Base-by-base conservation (phyloP, 2,329 filamentous ascomycete species). In the Periglandula ipomoeae region DNA sequence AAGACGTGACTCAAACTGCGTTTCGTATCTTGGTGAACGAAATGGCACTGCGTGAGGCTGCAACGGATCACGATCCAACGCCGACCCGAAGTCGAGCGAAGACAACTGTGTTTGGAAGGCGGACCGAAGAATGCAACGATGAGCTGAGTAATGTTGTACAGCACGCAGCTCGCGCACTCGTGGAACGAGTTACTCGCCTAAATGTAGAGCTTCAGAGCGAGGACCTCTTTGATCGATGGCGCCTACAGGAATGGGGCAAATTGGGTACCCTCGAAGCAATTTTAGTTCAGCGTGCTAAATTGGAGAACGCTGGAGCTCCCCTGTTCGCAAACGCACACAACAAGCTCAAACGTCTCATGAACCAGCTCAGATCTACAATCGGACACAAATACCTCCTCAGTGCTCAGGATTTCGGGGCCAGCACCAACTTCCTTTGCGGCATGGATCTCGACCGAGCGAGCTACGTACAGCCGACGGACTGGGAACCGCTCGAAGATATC, bases 21-120 rank as follows among this genome's bases (percentile, higher is more conserved):
- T 85, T 84, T 54, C 69, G 72, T 10, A 73, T 84, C 23, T 68
- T 86, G 4, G 81, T 85, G 20, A 79, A 75, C 17, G 82, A 87
- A 57, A 70, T 76, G 46, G 81, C 81, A 3, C 57, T 85, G 11
- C 68, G 67, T 37, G 59, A 68, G 22, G 63, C 69, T 7, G 61
- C 59, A 19, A 30, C 27, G 7, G 44, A 43, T 15, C 27, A 45
- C 22, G 17, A 44, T 41, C 24, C 40, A n/a, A 5, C 24, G 9
- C 5, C 24, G 24, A 20, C 45, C 15, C 47, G 35, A 10, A 38
- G 42, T 19, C 5, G 24, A 35, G 38, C 42, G 52, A 46, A 61
- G 23, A 63, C 60, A 37, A 65, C 66, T 27, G 50, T 65, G 40
- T 77, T 70, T 57, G 73, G 76, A 34, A 73, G 79, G 26, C 64